Conservation (phyloP, 1,284 basidiomycete species). For the Papiliotrema terrestris region DNA sequence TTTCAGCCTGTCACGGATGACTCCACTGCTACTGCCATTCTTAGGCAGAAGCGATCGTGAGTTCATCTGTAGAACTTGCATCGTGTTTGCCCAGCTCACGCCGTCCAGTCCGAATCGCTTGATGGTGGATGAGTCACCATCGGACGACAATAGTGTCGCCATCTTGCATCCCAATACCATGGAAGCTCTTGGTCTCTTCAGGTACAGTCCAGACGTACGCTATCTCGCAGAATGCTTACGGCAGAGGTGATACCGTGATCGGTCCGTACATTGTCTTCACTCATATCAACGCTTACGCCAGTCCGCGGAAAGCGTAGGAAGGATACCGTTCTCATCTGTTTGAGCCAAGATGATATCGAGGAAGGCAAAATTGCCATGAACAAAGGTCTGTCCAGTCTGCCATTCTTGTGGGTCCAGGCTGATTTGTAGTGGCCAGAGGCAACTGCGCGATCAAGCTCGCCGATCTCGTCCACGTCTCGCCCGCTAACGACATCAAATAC, state of each 20-base stretch:
- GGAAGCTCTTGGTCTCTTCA: slow-evolving; percentile 91
- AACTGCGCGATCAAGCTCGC: slow-evolving; percentile 97
- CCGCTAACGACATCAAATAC: slow-evolving; percentile 98
- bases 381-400: slow-evolving; percentile 58
- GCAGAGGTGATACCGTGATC: slow-evolving; percentile 43
- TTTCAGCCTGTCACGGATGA: slow-evolving; percentile 40
- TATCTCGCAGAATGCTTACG: slow-evolving; percentile 4
- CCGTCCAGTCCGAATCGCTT: slow-evolving; percentile 79
- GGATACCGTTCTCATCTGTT: slow-evolving; percentile 92
- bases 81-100: slow-evolving; percentile 4
- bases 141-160: slow-evolving; percentile 86
- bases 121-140: slow-evolving; percentile 84
- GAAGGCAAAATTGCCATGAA: slow-evolving; percentile 98
- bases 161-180: slow-evolving; percentile 94
- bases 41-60: slow-evolving; percentile 93
- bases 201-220: slow-evolving; percentile 54
- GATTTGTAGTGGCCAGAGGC: slow-evolving; percentile 79
- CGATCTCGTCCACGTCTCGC: slow-evolving; percentile 91
- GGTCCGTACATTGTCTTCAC: slow-evolving; percentile 22
- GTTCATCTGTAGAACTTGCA: slow-evolving; percentile 45
- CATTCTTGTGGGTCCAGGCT: neutral
- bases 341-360: slow-evolving; percentile 93
- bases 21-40: slow-evolving; percentile 79
- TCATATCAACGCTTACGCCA: slow-evolving; percentile 34
- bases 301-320: slow-evolving; percentile 85